Conservation (phyloP, 2,329 filamentous ascomycete species). For the Byssothecium circinans region DNA sequence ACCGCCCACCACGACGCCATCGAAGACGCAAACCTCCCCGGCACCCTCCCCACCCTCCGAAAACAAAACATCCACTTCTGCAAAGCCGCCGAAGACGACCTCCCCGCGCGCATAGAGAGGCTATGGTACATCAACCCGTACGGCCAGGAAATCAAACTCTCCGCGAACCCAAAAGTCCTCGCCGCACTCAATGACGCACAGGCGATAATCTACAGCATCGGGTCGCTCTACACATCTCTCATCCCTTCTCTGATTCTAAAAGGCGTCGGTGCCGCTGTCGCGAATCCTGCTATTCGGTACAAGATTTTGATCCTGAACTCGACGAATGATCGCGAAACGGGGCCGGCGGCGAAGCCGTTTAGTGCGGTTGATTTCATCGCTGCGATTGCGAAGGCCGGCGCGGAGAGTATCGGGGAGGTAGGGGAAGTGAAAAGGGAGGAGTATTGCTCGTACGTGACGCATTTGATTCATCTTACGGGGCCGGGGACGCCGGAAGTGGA, state of each 20-base stretch:
- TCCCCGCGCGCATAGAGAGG: conserved; percentile 74
- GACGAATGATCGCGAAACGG: conserved; percentile 82
- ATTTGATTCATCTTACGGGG: conserved; percentile 78
- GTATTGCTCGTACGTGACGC: conserved; percentile 74
- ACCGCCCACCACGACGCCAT: conserved; percentile 64
- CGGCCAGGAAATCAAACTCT: conserved; percentile 88
- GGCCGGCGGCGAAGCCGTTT: conserved; percentile 66
- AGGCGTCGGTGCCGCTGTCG: conserved; percentile 69
- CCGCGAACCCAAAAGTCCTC: conserved; percentile 79
- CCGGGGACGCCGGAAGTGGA: conserved; percentile 71
- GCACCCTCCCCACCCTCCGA: conserved; percentile 76
- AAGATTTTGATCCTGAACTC: conserved; percentile 88
- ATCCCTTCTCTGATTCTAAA: conserved; percentile 79
- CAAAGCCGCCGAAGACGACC: conserved; percentile 72
- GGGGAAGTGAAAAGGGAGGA: conserved; percentile 41
- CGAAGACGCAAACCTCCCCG: conserved; percentile 80
- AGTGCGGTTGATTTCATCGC: conserved; percentile 79
- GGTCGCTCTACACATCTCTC: conserved; percentile 89
- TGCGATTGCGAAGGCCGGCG: conserved; percentile 69
- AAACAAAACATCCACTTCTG: conserved; percentile 80
- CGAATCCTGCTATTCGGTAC: conserved; percentile 56
- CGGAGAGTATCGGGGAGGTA: conserved; percentile 53
- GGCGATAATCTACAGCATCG: conserved; percentile 86
- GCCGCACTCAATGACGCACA: conserved; percentile 65
- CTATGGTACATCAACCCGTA: conserved; percentile 99